A percentile compares a stretch with the other conserved stretches of the same genome.
Conservation (phyloP, 2,329 filamentous ascomycete species). For the Orbilia brochopaga region DNA sequence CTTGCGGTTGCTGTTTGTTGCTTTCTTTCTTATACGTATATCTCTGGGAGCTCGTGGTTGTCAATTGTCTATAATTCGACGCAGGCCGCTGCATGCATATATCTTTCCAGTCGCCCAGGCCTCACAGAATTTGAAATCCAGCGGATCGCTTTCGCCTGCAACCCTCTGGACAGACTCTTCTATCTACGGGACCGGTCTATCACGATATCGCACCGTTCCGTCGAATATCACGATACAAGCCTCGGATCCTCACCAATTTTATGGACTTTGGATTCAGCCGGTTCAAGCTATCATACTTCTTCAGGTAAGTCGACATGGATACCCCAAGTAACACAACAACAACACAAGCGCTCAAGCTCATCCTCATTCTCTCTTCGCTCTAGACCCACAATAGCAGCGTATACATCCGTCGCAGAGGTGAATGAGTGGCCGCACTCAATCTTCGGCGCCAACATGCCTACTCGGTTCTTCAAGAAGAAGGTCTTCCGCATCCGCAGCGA, state of each 20-base stretch:
- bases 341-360: neutral
- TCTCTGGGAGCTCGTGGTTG: slow-evolving; percentile 4
- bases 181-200: no score
- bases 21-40: slow-evolving; percentile 18
- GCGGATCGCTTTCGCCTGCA: neutral
- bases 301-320: neutral
- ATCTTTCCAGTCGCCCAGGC: neutral
- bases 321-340: neutral
- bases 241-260: neutral
- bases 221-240: neutral
- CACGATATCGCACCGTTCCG: neutral
- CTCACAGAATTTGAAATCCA: neutral
- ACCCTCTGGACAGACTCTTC: no score
- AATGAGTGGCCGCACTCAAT: slow-evolving; percentile 21
- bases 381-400: neutral
- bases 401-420: slow-evolving; percentile 17
- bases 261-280: neutral
- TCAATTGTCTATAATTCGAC: neutral
- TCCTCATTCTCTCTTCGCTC: neutral
- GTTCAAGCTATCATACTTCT: neutral
- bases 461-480: slow-evolving; percentile 45
- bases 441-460: slow-evolving; percentile 35
- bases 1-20: slow-evolving; percentile 10
- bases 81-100: neutral
- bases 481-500: slow-evolving; percentile 39